Evolutionary conservation across 805 yeast species (phyloP).

Genomic region (Kazachstania taianensis): DNA sequence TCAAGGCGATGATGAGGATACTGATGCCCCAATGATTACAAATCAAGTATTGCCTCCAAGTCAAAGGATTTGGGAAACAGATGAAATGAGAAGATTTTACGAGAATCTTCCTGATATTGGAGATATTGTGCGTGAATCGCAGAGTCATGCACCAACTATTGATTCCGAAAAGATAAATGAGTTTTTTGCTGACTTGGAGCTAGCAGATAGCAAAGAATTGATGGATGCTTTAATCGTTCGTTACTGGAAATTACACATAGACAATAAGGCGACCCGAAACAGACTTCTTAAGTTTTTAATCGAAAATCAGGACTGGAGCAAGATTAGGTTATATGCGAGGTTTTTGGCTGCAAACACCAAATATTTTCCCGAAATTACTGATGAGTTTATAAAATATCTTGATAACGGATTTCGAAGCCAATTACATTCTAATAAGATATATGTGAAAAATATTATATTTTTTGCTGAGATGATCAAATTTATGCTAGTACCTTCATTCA

Average conservation of each 20-base stretch:
- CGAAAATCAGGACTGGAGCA: conserved; percentile 37
- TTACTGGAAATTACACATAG: conserved; percentile 42
- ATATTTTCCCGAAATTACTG: conserved; percentile 40
- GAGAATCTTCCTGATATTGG: conserved; percentile 39
- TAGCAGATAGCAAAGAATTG: conserved; percentile 36
- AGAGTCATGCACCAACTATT: conserved; percentile 7
- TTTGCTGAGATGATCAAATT: conserved; percentile 72
- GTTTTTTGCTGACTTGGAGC: conserved; percentile 36
- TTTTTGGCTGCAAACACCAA: conserved; percentile 54
- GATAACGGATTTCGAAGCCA: conserved; percentile 55
- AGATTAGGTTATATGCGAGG: conserved; percentile 46
- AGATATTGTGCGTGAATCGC: conserved; percentile 24
- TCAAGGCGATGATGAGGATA: conserved; percentile 14
- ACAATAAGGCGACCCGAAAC: conserved; percentile 64
- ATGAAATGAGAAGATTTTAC: conserved; percentile 57
- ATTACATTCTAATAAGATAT: conserved; percentile 41
- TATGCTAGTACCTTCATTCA: conserved; percentile 57
- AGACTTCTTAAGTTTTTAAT: conserved; percentile 48
- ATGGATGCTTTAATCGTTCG: conserved; percentile 39
- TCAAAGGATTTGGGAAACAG: conserved; percentile 49
- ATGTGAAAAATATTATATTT: conserved; percentile 49
- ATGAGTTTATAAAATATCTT: conserved; percentile 42
- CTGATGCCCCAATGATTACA: conserved; percentile 21
- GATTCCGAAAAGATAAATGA: conserved; percentile 34
- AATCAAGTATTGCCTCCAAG: conserved; percentile 14